Conservation (phyloP, 2,329 filamentous ascomycete species). For the Ceratocystiopsis minuta region DNA sequence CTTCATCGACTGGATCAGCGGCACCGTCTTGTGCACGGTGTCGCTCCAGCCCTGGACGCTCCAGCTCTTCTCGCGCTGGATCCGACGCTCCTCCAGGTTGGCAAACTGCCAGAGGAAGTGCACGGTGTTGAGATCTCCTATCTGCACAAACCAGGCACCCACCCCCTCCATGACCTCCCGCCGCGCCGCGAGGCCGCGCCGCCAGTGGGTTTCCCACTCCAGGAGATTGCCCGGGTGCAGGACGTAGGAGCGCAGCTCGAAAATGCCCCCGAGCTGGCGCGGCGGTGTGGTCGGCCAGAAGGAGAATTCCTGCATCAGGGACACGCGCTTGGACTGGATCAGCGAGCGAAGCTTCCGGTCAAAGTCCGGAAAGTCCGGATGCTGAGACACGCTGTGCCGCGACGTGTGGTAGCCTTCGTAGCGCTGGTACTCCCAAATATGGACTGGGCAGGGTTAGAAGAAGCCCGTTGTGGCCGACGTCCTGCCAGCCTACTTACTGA, state of each 20-base stretch:
- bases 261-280: conserved; percentile 75
- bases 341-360: conserved; percentile 71
- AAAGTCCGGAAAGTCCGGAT: conserved; percentile 71
- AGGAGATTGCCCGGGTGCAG: conserved; percentile 88
- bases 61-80: conserved; percentile 88
- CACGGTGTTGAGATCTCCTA: conserved; percentile 92
- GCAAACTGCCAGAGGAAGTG: conserved; percentile 99
- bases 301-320: conserved; percentile 97
- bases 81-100: conserved; percentile 82
- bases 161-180: conserved; percentile 97
- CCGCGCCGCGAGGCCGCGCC: conserved; percentile 73
- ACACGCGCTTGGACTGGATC: conserved; percentile 69
- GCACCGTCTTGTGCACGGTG: conserved; percentile 96
- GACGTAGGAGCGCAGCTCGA: conserved; percentile 92
- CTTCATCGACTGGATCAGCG: conserved; percentile 92
- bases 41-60: conserved; percentile 87
- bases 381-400: conserved; percentile 62
- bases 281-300: conserved; percentile 97
- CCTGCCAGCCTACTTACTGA: conserved; percentile 52
- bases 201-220: conserved; percentile 98
- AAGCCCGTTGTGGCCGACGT: background rate
- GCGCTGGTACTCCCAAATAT: conserved; percentile 98
- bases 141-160: conserved; percentile 96
- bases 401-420: conserved; percentile 93
- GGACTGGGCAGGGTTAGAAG: conserved; percentile 38